These are phyloP conservation scores for Lithocarpus polystachyus DNA, from an alignment of 306 rosid species.

Conservation along the genomic window DNA sequence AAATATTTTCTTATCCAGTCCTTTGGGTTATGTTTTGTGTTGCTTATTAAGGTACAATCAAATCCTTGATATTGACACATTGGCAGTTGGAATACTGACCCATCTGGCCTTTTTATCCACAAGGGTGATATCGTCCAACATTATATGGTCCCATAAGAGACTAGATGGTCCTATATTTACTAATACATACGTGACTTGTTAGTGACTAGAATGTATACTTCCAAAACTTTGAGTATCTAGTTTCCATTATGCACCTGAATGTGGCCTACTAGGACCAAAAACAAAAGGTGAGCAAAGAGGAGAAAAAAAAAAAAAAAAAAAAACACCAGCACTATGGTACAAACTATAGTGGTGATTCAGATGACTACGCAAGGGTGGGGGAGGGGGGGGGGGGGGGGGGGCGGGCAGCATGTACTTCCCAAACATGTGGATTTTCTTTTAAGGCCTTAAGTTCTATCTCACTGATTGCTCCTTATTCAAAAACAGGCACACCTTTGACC, in stretches of 20 bases:
- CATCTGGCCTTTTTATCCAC: slow-evolving; percentile 24
- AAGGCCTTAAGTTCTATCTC: not conserved
- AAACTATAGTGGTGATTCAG: not conserved
- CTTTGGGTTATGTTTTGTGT: not conserved
- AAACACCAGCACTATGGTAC: not conserved
- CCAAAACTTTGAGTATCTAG: not conserved
- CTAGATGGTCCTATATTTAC: slow-evolving; percentile 30
- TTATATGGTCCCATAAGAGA: slow-evolving; percentile 3
- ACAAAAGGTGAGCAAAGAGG: not conserved
- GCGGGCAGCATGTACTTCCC: too few species aligned
- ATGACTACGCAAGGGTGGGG: not conserved
- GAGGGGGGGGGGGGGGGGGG: too few species aligned
- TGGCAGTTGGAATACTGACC: slow-evolving; percentile 13
- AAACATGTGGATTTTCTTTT: not conserved
- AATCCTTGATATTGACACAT: slow-evolving; percentile 10
- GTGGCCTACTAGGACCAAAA: not conserved
- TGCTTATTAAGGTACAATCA: slow-evolving; percentile 20
- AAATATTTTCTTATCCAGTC: slow-evolving; percentile 8
- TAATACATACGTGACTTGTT: slow-evolving; percentile 6
- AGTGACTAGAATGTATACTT: slow-evolving; percentile 2
- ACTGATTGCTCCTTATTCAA: slow-evolving; percentile 13
- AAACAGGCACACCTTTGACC: slow-evolving; percentile 96
- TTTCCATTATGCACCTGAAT: not conserved
- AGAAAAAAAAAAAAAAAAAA: not conserved
- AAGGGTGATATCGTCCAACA: slow-evolving; percentile 13